These are phyloP conservation scores for Cardamine resedifolia DNA, from an alignment of 345 rosid genomes.

Conservation along the genomic window DNA sequence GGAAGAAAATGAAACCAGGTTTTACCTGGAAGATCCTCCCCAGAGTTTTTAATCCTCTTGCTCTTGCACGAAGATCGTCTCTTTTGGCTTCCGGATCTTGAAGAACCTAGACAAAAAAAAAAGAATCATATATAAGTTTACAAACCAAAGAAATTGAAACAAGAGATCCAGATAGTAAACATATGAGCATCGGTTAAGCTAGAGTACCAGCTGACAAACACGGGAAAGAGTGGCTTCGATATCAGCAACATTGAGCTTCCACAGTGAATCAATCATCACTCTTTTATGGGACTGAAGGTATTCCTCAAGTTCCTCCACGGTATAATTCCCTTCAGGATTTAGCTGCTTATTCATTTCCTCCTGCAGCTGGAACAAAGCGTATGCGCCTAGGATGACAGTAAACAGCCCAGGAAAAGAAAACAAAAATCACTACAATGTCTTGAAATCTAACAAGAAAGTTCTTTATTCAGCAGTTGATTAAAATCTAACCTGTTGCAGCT, in stretches of 20 bases:
- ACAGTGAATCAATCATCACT: slow-evolving; percentile 87
- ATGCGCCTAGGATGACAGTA: slow-evolving; percentile 63
- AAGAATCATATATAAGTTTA: slow-evolving; percentile 31
- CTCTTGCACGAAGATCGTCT: slow-evolving; percentile 90
- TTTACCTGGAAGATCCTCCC: slow-evolving; percentile 95
- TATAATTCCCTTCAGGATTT: slow-evolving; percentile 76
- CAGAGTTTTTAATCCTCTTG: slow-evolving; percentile 88
- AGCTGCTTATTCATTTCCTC: slow-evolving; percentile 97
- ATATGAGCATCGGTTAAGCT: slow-evolving; percentile 30
- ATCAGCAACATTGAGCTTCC: slow-evolving; percentile 99
- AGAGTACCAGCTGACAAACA: slow-evolving; percentile 95
- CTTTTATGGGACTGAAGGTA: slow-evolving; percentile 85
- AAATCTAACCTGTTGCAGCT: slow-evolving; percentile 81
- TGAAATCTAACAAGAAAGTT: not conserved
- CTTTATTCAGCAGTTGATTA: not conserved
- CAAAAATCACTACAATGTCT: not conserved
- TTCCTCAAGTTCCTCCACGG: slow-evolving; percentile 89
- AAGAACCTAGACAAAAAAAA: slow-evolving; percentile 62
- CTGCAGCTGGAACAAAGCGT: slow-evolving; percentile 94
- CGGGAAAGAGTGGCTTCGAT: slow-evolving; percentile 93
- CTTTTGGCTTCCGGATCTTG: slow-evolving; percentile 79
- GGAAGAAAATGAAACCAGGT: not conserved
- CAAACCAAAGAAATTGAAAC: slow-evolving; percentile 21
- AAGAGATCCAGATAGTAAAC: slow-evolving; percentile 7
- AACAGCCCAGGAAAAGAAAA: slow-evolving; percentile 1